Conservation (phyloP, 352 stramenopile genomes). For the Phytophthora podocarpi region DNA sequence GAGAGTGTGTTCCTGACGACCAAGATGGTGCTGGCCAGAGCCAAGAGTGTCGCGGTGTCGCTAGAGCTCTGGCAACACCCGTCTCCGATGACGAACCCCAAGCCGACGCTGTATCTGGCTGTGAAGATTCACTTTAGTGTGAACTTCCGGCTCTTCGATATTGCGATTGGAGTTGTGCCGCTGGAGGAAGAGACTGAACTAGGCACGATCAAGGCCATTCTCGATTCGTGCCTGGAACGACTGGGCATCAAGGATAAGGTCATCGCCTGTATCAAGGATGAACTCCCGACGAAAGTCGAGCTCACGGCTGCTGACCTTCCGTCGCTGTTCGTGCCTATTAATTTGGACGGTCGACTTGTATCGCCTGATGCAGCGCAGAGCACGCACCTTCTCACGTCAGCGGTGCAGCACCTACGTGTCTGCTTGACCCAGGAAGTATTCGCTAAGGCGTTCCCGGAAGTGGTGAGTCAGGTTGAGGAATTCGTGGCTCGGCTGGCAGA, state of each 20-base stretch:
- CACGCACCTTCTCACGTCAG: constrained; percentile 60
- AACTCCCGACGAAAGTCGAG: constrained; percentile 44
- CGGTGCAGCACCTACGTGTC: constrained; percentile 58
- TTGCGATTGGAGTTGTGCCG: constrained; percentile 60
- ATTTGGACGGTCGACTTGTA: constrained; percentile 58
- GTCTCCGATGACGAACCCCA: constrained; percentile 26
- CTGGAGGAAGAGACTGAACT: constrained; percentile 47
- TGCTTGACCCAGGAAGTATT: constrained; percentile 63
- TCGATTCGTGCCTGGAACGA: constrained; percentile 68
- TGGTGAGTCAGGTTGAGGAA: constrained; percentile 54
- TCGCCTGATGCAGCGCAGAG: constrained; percentile 47
- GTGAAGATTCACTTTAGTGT: constrained; percentile 81
- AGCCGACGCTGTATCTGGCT: constrained; percentile 58
- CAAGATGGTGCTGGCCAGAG: constrained; percentile 63
- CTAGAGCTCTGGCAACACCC: constrained; percentile 72
- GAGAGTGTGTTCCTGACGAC: constrained; percentile 72
- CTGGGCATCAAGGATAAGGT: constrained; percentile 80
- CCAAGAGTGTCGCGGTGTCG: constrained; percentile 69
- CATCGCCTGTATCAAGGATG: constrained; percentile 62
- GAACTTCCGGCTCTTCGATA: constrained; percentile 71
- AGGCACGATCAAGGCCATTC: constrained; percentile 47
- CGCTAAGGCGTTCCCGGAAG: constrained; percentile 51
- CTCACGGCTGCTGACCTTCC: constrained; percentile 55
- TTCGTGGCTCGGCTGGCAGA: constrained; percentile 53
- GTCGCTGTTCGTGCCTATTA: constrained; percentile 54